Evolutionary conservation across 495 filamentous ascomycete species (phyloP), one percentile per base, ranked within the genome.

Genomic region (Neurospora sublineolata): DNA sequence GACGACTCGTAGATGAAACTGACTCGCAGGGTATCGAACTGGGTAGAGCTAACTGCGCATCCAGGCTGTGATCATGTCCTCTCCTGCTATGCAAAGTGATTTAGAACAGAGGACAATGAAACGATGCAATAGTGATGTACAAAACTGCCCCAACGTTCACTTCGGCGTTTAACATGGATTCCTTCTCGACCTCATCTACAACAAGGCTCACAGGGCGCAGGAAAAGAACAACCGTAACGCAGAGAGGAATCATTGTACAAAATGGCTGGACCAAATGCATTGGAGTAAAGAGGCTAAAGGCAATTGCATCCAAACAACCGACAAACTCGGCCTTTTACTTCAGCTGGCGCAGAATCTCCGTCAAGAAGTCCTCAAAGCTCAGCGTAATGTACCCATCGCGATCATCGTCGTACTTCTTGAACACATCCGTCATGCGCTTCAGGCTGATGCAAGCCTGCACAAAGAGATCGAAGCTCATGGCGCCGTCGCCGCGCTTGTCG

Each of bases 371-470:
- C 82, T 93, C 91, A 77, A 94, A 94, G 77, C 90, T 92, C 69
- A 94, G 79, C 8, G 91, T 93, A 70, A 94, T 93, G 77, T 90
- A 96, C 39, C 95, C 95, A 82, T 98, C 95, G 38, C 95, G 88
- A 81, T 99, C 95, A 72, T 97, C 92, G 74, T 99, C 95, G 81
- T 98, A 99, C 79, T 92, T 93, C 89, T 99, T 99, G 80, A 99
- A 99, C 23, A 97, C 94, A 80, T 99, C 95, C 73, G 95, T 99
- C 94, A 99, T 97, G 72, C 96, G 86, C 87, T 97, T 96, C 75
- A 99, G 84, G 77, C 88, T 91, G 77, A 99, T 99, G 79, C 95
- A 98, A 37, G 93, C 93, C 84, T 99, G 95, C 74, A 99, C 95
- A 80, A 98, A 99, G 68, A 99, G 82, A 85, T 99, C 95, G 77